Percentiles rank a stretch among this genome's conserved stretches.
phyloP scores from a whole-genome alignment of 495 filamentous ascomycete species.

The Jackrogersella multiformis region DNA sequence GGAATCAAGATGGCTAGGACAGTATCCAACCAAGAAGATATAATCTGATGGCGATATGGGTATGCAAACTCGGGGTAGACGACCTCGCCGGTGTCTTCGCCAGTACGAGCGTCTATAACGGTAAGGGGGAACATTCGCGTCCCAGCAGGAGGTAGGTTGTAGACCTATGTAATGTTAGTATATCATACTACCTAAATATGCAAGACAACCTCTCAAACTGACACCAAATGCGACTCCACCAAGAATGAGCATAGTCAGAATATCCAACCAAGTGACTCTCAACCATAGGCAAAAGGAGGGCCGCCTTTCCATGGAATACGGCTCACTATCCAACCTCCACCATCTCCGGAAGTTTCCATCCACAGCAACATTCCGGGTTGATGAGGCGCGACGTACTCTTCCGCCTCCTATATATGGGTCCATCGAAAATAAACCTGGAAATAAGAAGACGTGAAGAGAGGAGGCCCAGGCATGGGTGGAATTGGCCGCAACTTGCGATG shows the following conservation, averaged over 20 bases:
- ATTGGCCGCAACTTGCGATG: background rate
- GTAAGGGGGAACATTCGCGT: constrained; percentile 56
- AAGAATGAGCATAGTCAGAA: constrained; percentile 57
- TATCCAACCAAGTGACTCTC: constrained; percentile 55
- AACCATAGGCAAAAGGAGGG: constrained; percentile 58
- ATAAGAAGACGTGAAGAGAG: background rate
- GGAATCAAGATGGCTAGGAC: constrained; percentile 54
- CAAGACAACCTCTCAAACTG: constrained; percentile 14
- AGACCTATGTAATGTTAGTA: constrained; percentile 43
- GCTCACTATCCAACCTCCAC: background rate
- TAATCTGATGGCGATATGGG: constrained; percentile 56
- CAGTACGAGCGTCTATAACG: constrained; percentile 38
- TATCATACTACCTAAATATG: background rate
- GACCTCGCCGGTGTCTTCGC: constrained; percentile 50
- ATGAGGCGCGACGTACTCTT: constrained; percentile 13
- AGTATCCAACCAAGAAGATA: constrained; percentile 57
- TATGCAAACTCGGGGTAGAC: constrained; percentile 62
- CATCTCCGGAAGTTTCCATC: background rate
- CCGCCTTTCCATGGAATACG: constrained; percentile 46
- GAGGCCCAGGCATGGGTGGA: background rate
- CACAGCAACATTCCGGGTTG: background rate
- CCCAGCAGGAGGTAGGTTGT: constrained; percentile 51
- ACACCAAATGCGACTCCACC: constrained; percentile 58
- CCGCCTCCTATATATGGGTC: constrained; percentile 32
- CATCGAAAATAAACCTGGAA: constrained; percentile 11